Conservation (phyloP, 208 protist genomes). For the Spongospora subterranea region DNA sequence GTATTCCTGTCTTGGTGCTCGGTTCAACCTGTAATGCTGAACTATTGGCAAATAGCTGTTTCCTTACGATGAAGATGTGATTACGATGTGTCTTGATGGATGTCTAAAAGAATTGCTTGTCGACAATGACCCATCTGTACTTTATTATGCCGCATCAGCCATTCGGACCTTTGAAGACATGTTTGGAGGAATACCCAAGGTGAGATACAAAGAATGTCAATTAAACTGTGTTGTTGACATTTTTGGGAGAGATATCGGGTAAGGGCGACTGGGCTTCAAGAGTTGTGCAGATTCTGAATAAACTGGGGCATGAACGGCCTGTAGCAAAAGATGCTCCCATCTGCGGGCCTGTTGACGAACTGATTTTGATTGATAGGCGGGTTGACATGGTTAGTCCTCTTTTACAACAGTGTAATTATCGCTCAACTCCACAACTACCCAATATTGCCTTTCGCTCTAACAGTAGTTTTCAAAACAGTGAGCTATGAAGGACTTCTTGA, state of each 20-base stretch:
- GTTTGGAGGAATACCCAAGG: constrained; percentile 6
- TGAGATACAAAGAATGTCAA: not conserved
- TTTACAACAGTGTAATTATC: constrained; percentile 11
- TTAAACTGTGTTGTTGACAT: not conserved
- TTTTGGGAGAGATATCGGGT: not conserved
- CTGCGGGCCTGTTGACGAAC: not conserved
- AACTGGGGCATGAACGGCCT: constrained; percentile 22
- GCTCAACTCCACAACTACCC: not conserved
- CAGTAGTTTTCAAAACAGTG: not conserved
- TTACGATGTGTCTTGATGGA: not conserved
- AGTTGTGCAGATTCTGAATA: not conserved
- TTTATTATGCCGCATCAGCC: not conserved
- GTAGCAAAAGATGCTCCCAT: not conserved
- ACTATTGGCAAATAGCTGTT: not conserved
- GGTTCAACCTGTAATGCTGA: not conserved
- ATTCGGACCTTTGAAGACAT: not conserved
- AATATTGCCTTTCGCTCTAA: not conserved
- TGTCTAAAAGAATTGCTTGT: not conserved
- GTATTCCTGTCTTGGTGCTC: not conserved
- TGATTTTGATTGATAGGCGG: constrained; percentile 5
- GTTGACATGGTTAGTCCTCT: constrained; percentile 31
- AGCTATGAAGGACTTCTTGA: constrained; percentile 34
- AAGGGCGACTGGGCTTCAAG: constrained; percentile 36
- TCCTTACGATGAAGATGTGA: constrained; percentile 31
- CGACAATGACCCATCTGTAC: not conserved